Percentiles rank a stretch among this genome's conserved stretches.
Conservation (phyloP, 2,329 filamentous ascomycete genomes). For the Gremmenia infestans region DNA sequence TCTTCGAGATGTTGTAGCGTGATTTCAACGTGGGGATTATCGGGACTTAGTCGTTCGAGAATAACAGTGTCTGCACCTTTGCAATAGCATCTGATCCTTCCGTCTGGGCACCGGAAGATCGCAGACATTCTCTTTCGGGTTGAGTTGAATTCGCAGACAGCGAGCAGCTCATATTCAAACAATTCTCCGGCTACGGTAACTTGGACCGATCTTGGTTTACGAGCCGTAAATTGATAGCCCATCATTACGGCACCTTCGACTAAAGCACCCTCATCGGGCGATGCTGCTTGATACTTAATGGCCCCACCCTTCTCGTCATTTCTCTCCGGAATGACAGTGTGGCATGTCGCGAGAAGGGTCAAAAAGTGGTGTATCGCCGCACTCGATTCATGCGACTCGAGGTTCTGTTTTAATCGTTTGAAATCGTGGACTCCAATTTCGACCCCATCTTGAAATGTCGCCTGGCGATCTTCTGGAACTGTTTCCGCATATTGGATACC, state of each 20-base stretch:
- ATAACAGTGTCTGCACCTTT: constrained; percentile 99
- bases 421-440: constrained; percentile 70
- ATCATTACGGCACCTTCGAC: constrained; percentile 83
- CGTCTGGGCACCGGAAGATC: constrained; percentile 93
- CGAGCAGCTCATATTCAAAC: constrained; percentile 82
- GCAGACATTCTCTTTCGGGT: constrained; percentile 97
- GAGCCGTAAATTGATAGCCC: constrained; percentile 85
- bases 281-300: constrained; percentile 98
- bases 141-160: constrained; percentile 99
- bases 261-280: constrained; percentile 93
- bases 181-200: constrained; percentile 70
- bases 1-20: constrained; percentile 96
- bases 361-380: constrained; percentile 79
- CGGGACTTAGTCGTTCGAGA: constrained; percentile 75
- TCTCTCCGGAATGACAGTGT: constrained; percentile 94
- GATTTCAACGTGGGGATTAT: constrained; percentile 83
- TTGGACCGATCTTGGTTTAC: constrained; percentile 83
- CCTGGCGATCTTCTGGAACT: constrained; percentile 82
- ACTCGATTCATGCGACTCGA: constrained; percentile 50
- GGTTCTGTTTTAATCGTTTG: constrained; percentile 55
- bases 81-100: constrained; percentile 87
- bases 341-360: constrained; percentile 79
- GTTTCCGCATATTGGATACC: constrained; percentile 93
- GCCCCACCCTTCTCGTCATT: constrained; percentile 69
- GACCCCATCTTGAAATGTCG: constrained; percentile 69